Evolutionary conservation across 1,284 basidiomycete genomes (phyloP), one percentile per base, ranked within the genome.

Genomic region (Papiliotrema terrestris): DNA sequence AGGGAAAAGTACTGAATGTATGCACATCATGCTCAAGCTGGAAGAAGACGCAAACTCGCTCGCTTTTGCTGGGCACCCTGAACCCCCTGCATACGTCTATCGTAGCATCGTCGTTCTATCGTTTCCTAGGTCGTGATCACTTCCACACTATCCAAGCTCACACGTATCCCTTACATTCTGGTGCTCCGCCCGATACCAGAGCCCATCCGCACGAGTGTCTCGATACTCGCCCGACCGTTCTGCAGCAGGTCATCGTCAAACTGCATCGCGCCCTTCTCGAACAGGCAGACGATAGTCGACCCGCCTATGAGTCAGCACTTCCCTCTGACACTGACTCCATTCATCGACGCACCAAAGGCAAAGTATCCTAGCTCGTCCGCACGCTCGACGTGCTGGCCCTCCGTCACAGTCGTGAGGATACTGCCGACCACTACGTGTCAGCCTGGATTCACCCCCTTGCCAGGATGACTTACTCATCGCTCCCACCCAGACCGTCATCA

Each of bases 341-440:
- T 32, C 23, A 20, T 22, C n/a, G 20, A 2, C 25, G 39, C 36
- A 87, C 90, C 92, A 68, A 94, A 95, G 0, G 90, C 90, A 68
- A 95, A 95, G 74, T 91, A 95, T 1, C 93, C 93, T 63, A 96
- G 84, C 71, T 97, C 94, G 59, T 96, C 83, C 2, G 92, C 92
- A 8, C 90, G 84, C 66, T 82, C 81, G 44, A 98, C 84, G 3
- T 78, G 65, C 25, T 95, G 83, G 1, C 92, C 92, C 63, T 92
- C 88, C 39, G 86, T 69, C n/a, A 92, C 88, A 0, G 91, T 91
- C 8, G 88, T 87, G 61, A 86, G 78, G 66, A 94, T 96, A 54
- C 84, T 89, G 8, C 91, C 91, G 2, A 94, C 91, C 91, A 93
- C 74, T 76, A 41, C 14, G 14, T n/a, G 35, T 42, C 37, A 45